Conservation (phyloP, 306 rosid species). For the Cucurbita pepo region DNA sequence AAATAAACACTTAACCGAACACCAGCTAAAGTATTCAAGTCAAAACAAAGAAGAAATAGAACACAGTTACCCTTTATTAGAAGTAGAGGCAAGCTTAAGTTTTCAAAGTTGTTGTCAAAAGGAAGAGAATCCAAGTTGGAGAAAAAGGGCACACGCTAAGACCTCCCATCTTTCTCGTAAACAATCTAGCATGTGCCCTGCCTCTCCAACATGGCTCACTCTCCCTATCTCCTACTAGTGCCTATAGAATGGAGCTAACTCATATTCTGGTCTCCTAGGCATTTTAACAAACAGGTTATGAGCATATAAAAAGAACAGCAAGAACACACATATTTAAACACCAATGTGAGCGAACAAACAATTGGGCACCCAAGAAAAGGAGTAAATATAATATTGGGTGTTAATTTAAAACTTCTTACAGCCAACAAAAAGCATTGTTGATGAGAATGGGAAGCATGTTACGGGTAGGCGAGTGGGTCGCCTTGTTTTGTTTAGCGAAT, state of each 20-base stretch:
- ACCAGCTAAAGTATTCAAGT: background rate
- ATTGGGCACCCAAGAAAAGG: background rate
- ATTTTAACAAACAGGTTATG: background rate
- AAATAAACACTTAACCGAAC: background rate
- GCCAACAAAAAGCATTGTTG: background rate
- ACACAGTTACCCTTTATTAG: constrained; percentile 3
- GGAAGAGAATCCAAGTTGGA: constrained; percentile 49
- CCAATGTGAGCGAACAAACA: background rate
- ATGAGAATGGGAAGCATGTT: constrained; percentile 6
- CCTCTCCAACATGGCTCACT: constrained; percentile 61
- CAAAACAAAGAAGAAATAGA: background rate
- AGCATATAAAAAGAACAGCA: background rate
- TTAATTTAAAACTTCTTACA: background rate
- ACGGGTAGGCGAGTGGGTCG: background rate
- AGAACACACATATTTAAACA: constrained; percentile 6
- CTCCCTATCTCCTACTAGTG: constrained; percentile 5
- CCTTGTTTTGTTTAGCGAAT: background rate
- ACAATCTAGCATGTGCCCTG: constrained; percentile 66
- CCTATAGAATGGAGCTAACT: background rate
- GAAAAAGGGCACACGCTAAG: constrained; percentile 41
- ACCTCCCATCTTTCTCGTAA: constrained; percentile 12
- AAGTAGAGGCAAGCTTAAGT: background rate
- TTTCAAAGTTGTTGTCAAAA: constrained; percentile 2
- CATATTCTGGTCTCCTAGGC: background rate
- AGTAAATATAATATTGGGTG: background rate